Evolutionary conservation across 2,329 filamentous ascomycete genomes (phyloP), one percentile per base, ranked within the genome.

Genomic region (Bipolaris victoriae): DNA sequence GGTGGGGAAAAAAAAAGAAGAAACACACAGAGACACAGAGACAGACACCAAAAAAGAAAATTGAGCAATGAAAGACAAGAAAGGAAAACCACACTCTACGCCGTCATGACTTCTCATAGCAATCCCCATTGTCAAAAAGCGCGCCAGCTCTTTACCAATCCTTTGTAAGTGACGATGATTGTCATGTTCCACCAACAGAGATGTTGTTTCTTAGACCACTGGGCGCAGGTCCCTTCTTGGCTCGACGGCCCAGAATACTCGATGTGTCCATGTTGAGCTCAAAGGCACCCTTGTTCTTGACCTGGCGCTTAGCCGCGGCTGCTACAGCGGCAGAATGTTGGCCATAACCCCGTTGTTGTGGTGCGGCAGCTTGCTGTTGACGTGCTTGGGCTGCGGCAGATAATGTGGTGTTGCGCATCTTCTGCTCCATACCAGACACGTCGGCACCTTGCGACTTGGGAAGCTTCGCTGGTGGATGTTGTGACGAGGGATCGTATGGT

Each of bases 241-340:
- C 81, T 63, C 87, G 80, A 67, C 93, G 86, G 31, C 93, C 93
- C 4, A 99, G 81, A 49, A 99, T 78, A 1, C 93, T 98, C 1
- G 95, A 91, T 54, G 95, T 95, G 64, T 96, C 92, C 36, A 99
- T 80, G 71, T 88, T 97, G 45, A 99, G 84, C 77, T 99, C 95
- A 66, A 99, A 99, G 0, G 90, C 88, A 31, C 91, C 92, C 76
- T 89, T 90, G 66, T 90, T 87, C 61, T 83, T 84, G 55, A 95
- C 91, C 71, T 92, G 91, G 70, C 91, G 88, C 68, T 90, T 89
- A 3, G 92, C 93, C 0, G 93, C 92, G 0, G 90, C 89, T 0
- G 93, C 91, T 0, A 97, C 90, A 1, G 89, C 83, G 0, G 93
- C 86, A 51, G 90, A 94, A 72, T 97, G 94, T 73, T 96, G 92